Evolutionary conservation across 169 alveolate species (phyloP), one percentile per base, ranked within the genome.

Genomic region (Cryptosporidium baileyi): DNA sequence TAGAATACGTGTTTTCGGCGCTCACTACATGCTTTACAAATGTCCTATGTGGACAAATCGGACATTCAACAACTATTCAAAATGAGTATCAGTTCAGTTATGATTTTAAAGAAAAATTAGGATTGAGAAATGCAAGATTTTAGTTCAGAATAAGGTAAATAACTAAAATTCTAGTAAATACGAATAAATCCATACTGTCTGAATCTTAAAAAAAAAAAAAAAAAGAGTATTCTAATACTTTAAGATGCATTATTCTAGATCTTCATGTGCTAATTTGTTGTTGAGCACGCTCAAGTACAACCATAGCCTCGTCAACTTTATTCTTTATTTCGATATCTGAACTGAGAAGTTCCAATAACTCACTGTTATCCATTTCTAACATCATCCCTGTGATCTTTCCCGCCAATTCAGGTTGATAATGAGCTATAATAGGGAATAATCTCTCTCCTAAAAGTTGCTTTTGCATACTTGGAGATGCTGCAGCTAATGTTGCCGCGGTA

Each of bases 301-400:
- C 89, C 81, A 95, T 89, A 30, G 98, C 98, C 80, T 95, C 98
- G 47, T 94, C 96, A 41, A 94, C 95, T 82, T 96, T 96, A 85
- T 91, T 94, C 88, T 94, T 94, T 34, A 96, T 93, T 89, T 94
- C 96, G 32, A 89, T 91, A 44, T 95, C 97, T 80, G 94, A 90
- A 63, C 93, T 97, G 62, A 96, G 90, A 62, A 96, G 91, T 61
- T 93, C 93, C 81, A 95, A 80, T 51, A 96, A 91, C 91, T 96
- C 99, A 54, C 91, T 90, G 93, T 95, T 95, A 91, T 96, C 99
- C 97, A 96, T 96, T 88, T 96, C 99, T 61, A 96, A 89, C 99
- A 96, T 96, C 99, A 96, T 96, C 6, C 99, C 98, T 1, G 97
- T 95, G 41, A 95, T 95, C 89, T 95, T 95, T 8, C 98, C 98